A percentile compares a stretch with the other conserved stretches of the same genome.
Conservation (phyloP, 2,329 filamentous ascomycete genomes). For the Magnaporthales sp. region DNA sequence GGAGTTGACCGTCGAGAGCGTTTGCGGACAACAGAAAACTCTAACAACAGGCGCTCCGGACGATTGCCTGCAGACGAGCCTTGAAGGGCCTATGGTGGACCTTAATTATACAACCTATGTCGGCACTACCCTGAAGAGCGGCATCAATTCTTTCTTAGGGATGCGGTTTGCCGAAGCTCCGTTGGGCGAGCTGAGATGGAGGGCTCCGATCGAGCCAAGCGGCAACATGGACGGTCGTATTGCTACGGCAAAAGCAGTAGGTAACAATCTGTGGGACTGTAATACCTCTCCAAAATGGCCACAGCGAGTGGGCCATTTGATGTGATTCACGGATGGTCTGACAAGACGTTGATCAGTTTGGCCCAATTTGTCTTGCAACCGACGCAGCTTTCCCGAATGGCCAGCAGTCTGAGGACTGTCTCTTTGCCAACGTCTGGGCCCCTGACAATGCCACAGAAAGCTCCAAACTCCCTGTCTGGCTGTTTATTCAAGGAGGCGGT, state of each 20-base stretch:
- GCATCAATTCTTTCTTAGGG: slow-evolving; percentile 34
- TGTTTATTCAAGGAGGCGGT: slow-evolving; percentile 40
- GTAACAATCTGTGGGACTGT: not conserved
- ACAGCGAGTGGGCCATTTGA: not conserved
- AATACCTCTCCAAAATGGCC: not conserved
- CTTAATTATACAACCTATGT: slow-evolving; percentile 10
- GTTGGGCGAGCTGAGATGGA: slow-evolving; percentile 38
- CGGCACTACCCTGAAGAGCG: slow-evolving; percentile 5
- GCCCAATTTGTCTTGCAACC: slow-evolving; percentile 34
- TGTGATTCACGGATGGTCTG: not conserved
- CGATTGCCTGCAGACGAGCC: not conserved
- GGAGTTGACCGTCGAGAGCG: not conserved
- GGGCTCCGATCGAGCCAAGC: slow-evolving; percentile 35
- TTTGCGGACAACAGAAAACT: not conserved
- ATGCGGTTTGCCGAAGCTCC: slow-evolving; percentile 45
- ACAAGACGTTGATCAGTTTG: slow-evolving; percentile 24
- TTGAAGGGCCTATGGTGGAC: slow-evolving; percentile 7
- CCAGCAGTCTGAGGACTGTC: slow-evolving; percentile 27
- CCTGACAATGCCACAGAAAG: slow-evolving; percentile 26
- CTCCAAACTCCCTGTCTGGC: slow-evolving; percentile 42
- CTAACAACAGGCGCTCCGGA: not conserved
- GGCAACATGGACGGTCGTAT: slow-evolving; percentile 9
- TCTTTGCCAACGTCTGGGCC: slow-evolving; percentile 35
- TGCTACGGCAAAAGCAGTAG: slow-evolving; percentile 5
- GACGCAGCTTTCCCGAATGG: slow-evolving; percentile 20